phyloP scores from a whole-genome alignment of 306 rosid species.

The Benincasa hispida region DNA sequence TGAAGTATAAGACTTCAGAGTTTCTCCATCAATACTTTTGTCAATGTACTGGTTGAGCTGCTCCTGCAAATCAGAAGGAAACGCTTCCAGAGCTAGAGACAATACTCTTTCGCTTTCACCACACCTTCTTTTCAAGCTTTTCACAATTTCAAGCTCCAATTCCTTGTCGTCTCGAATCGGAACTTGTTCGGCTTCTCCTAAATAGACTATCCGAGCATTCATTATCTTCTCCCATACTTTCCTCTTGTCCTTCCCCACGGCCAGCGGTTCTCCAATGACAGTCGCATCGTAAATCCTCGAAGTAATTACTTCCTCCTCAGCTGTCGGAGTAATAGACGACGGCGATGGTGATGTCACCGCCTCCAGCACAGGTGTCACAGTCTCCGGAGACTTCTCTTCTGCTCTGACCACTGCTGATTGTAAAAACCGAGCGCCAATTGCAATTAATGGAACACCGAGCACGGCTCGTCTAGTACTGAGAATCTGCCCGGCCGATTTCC shows the following conservation, averaged over 20 bases:
- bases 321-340: conserved; percentile 2
- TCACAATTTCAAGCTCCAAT: conserved; percentile 78
- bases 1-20: conserved; percentile 39
- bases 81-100: conserved; percentile 71
- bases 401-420: conserved; percentile 45
- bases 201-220: conserved; percentile 67
- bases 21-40: conserved; percentile 75
- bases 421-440: conserved; percentile 44
- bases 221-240: conserved; percentile 93
- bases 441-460: conserved; percentile 47
- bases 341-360: background rate
- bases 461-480: conserved; percentile 39
- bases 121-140: conserved; percentile 49
- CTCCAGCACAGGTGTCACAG: conserved; percentile 10
- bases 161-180: conserved; percentile 84
- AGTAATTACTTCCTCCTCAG: conserved; percentile 46
- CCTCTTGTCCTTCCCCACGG: conserved; percentile 72
- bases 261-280: conserved; percentile 82
- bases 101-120: conserved; percentile 36
- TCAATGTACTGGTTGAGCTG: conserved; percentile 57
- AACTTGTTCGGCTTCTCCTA: conserved; percentile 93
- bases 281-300: conserved; percentile 88
- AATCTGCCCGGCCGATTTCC: background rate
- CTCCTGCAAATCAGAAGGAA: conserved; percentile 70
- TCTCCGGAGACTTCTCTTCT: conserved; percentile 26